Evolutionary conservation across 441 rosid genomes (phyloP).

Genomic region (Arabidopsis lyrata): DNA sequence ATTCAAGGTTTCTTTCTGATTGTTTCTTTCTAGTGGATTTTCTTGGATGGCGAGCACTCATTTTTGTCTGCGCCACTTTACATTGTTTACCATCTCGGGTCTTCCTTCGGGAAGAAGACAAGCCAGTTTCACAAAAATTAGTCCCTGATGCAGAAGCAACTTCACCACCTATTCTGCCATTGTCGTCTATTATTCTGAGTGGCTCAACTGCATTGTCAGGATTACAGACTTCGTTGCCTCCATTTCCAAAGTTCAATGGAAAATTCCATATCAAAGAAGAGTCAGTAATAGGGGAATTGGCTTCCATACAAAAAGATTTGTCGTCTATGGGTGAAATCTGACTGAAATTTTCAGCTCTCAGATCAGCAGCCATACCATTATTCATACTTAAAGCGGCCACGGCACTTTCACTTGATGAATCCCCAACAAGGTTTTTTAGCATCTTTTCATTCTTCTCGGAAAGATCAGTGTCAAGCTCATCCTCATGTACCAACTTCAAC

Average conservation of each 20-base stretch:
- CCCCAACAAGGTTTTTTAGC: slow-evolving; percentile 34
- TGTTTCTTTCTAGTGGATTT: slow-evolving; percentile 50
- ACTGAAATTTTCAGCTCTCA: slow-evolving; percentile 40
- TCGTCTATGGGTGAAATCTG: slow-evolving; percentile 46
- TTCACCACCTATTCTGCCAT: slow-evolving; percentile 51
- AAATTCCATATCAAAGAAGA: slow-evolving; percentile 46
- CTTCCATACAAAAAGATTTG: slow-evolving; percentile 43
- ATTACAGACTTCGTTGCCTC: slow-evolving; percentile 39
- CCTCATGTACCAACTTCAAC: slow-evolving; percentile 39
- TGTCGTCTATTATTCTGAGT: slow-evolving; percentile 44
- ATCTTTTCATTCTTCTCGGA: slow-evolving; percentile 40
- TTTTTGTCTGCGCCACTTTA: slow-evolving; percentile 52
- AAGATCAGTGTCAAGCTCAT: slow-evolving; percentile 35
- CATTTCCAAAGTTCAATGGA: slow-evolving; percentile 45
- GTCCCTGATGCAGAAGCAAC: slow-evolving; percentile 55
- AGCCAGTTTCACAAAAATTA: slow-evolving; percentile 43
- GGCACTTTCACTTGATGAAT: slow-evolving; percentile 34
- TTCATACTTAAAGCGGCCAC: slow-evolving; percentile 47
- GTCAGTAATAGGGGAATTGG: slow-evolving; percentile 45
- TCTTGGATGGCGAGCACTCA: slow-evolving; percentile 51
- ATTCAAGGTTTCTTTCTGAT: slow-evolving; percentile 46
- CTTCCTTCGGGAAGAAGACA: slow-evolving; percentile 58
- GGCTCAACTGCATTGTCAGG: slow-evolving; percentile 49
- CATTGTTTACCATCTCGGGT: slow-evolving; percentile 53
- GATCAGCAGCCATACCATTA: slow-evolving; percentile 47